phyloP scores from a whole-genome alignment of 495 filamentous ascomycete species.

The Chaetomium tenue region DNA sequence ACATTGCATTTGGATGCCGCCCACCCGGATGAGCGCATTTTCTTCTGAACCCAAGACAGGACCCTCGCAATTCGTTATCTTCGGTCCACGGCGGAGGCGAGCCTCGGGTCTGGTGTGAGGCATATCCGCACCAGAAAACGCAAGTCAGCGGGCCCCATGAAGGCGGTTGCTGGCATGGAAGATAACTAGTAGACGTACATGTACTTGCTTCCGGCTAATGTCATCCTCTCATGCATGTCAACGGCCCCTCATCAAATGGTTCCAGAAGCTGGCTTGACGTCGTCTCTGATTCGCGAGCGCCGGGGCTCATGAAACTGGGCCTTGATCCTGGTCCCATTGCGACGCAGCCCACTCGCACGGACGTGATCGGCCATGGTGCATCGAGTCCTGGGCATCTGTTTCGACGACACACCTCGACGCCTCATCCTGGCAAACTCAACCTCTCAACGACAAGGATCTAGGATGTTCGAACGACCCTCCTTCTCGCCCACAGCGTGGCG shows the following conservation, averaged over 20 bases:
- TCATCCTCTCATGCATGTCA: conserved; percentile 31
- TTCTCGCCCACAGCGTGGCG: neutral
- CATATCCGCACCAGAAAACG: conserved; percentile 29
- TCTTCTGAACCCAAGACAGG: neutral
- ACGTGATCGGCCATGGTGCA: conserved; percentile 37
- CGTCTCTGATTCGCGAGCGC: conserved; percentile 30
- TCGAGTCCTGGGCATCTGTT: conserved; percentile 13
- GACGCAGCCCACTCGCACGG: conserved; percentile 34
- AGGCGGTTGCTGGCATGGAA: too few species aligned
- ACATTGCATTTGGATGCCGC: neutral
- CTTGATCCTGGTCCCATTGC: conserved; percentile 31
- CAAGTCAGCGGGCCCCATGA: neutral
- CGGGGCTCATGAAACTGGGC: conserved; percentile 24
- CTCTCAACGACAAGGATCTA: conserved; percentile 1
- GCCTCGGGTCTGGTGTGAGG: conserved; percentile 8
- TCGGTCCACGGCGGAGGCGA: neutral
- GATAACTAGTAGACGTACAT: neutral
- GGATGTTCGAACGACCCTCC: neutral
- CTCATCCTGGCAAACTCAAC: conserved; percentile 5
- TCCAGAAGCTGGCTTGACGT: conserved; percentile 30
- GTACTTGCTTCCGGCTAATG: conserved; percentile 28
- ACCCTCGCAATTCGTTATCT: neutral
- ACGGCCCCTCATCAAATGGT: conserved; percentile 32
- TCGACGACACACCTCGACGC: conserved; percentile 1
- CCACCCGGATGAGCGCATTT: neutral